A percentile compares a stretch with the other conserved stretches of the same genome.
Evolutionary conservation across 1,284 basidiomycete species (phyloP).

Genomic region (Tremellales sp.): DNA sequence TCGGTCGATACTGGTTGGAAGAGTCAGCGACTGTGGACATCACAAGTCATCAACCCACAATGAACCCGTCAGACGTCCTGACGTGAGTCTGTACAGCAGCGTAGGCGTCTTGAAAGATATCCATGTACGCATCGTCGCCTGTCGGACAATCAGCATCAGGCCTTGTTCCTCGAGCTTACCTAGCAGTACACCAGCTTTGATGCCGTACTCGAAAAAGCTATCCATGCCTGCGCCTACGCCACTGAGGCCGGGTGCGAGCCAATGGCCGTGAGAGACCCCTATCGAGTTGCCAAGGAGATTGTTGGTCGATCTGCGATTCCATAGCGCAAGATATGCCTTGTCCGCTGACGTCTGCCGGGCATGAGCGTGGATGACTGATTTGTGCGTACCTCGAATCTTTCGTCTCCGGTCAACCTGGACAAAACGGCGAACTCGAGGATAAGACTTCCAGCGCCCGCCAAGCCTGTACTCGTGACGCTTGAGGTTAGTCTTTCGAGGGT

Average conservation of each 20-base stretch:
- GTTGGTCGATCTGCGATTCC: conserved; percentile 79
- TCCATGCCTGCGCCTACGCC: conserved; percentile 89
- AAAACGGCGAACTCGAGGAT: conserved; percentile 89
- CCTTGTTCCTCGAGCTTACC: conserved; percentile 51
- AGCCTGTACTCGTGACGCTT: conserved; percentile 76
- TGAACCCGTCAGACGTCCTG: conserved; percentile 75
- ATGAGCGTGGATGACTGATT: conserved; percentile 1
- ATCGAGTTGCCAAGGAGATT: conserved; percentile 84
- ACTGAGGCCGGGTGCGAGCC: conserved; percentile 62
- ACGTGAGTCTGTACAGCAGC: conserved; percentile 82
- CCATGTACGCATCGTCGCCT: conserved; percentile 83
- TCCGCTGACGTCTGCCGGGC: conserved; percentile 39
- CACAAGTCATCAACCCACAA: conserved; percentile 55
- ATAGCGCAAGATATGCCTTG: conserved; percentile 80
- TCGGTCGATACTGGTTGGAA: conserved; percentile 31
- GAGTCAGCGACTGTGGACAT: conserved; percentile 1
- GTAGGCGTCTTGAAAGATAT: conserved; percentile 85
- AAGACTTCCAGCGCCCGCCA: conserved; percentile 85
- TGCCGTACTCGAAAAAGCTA: conserved; percentile 84
- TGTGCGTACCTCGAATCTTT: conserved; percentile 70
- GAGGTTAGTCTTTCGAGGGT: conserved; percentile 51
- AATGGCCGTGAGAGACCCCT: conserved; percentile 57
- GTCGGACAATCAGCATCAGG: conserved; percentile 4
- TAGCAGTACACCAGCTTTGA: conserved; percentile 68
- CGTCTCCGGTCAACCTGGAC: conserved; percentile 79